Percentiles rank a stretch among this genome's conserved stretches.
Conservation (phyloP, 2,329 filamentous ascomycete species). For the Triangularia setosa region DNA sequence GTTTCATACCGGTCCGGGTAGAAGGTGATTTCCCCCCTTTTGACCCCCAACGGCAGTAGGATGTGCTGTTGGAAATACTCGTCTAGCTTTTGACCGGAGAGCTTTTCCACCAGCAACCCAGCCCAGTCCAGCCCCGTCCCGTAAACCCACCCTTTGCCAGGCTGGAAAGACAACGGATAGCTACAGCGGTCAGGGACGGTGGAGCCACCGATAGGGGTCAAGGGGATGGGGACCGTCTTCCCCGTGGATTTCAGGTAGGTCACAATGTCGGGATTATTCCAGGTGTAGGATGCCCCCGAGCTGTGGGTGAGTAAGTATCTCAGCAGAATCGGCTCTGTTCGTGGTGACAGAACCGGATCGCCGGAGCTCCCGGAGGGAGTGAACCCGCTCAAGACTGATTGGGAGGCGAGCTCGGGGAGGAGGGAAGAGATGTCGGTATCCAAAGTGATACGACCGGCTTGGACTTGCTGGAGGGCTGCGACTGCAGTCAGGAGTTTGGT, state of each 20-base stretch:
- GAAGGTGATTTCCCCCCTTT: slow-evolving; percentile 22
- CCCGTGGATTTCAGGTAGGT: background rate
- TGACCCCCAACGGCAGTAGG: slow-evolving; percentile 21
- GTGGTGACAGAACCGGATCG: slow-evolving; percentile 29
- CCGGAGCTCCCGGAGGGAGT: slow-evolving; percentile 32
- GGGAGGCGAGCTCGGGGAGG: slow-evolving; percentile 41
- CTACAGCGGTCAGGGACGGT: slow-evolving; percentile 22
- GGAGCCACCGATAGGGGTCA: slow-evolving; percentile 4
- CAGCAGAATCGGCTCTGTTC: slow-evolving; percentile 38
- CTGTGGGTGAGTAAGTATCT: slow-evolving; percentile 46
- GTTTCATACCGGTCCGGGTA: slow-evolving; percentile 15
- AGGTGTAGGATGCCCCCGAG: slow-evolving; percentile 41
- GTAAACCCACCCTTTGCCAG: slow-evolving; percentile 30
- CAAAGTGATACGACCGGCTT: slow-evolving; percentile 41
- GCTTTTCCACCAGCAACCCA: slow-evolving; percentile 25
- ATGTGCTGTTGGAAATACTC: slow-evolving; percentile 26
- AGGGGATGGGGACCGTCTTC: slow-evolving; percentile 12
- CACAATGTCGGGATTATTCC: slow-evolving; percentile 23
- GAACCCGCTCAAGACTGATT: slow-evolving; percentile 43
- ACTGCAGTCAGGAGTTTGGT: slow-evolving; percentile 45
- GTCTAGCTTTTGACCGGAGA: slow-evolving; percentile 25
- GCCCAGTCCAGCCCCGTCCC: slow-evolving; percentile 32
- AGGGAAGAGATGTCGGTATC: slow-evolving; percentile 42
- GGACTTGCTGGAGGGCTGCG: slow-evolving; percentile 44
- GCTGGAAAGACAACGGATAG: slow-evolving; percentile 31